Evolutionary conservation across 2,329 filamentous ascomycete genomes (phyloP), one percentile per base, ranked within the genome.

Genomic region (Colletotrichum simmondsii): DNA sequence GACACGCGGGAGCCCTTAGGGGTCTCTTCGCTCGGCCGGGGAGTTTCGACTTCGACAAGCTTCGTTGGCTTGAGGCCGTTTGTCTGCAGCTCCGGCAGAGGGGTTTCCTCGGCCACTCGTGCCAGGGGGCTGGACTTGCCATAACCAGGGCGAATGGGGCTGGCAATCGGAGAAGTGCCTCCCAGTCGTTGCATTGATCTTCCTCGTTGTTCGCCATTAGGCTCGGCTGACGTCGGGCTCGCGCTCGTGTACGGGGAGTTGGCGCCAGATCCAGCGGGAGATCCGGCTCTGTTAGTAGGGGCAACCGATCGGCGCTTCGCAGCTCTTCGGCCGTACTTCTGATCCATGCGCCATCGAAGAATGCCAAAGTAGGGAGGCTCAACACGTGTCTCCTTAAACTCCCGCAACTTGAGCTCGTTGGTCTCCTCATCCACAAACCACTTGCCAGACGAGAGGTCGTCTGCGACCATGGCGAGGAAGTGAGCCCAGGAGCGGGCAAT

Each of bases 281-380:
- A 89, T 30, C 80, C 81, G 46, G 81, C 76, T 76, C 81, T 80
- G 62, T 85, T 86, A 32, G 81, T 78, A 83, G 2, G 80, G 84
- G 61, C 76, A 84, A 84, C 1, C 3, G 90, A 92, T 75, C 83
- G 88, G 72, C 91, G 87, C 81, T 89, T 89, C 65, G 82, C 83
- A 53, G 82, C 83, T 42, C 88, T 86, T 72, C 97, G 89, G 60
- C 96, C 96, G 81, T 97, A 93, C 85, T 98, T 98, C 82, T 98
- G 96, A 81, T 99, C 97, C 84, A 93, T 92, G 80, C 97, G 92
- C 95, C 97, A 98, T 77, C 97, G 90, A 77, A 99, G 86, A 79
- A 99, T 98, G 80, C 97, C 96, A 80, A 99, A 92, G 83, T 98
- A 99, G 30, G 92, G 89, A 24, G 97, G 97, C 83, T 98, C 96